phyloP scores from a whole-genome alignment of 1,284 basidiomycete species.

The Nidula niveotomentosa region DNA sequence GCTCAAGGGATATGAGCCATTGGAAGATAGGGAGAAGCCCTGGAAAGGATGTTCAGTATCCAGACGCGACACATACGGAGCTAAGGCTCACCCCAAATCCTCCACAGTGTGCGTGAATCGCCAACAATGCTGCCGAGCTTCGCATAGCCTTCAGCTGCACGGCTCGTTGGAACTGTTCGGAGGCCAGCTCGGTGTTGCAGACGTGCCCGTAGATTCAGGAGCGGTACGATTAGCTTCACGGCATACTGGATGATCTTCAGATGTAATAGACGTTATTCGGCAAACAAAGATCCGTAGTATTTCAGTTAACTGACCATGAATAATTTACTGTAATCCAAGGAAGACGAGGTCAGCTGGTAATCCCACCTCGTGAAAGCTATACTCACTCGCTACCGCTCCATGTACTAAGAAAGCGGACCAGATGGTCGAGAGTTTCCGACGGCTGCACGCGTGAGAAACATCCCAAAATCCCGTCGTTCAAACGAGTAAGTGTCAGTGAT shows the following conservation, averaged over 20 bases:
- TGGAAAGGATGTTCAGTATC: constrained; percentile 21
- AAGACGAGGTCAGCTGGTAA: not conserved
- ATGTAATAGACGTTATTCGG: not conserved
- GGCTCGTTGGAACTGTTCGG: constrained; percentile 48
- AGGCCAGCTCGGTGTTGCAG: constrained; percentile 64
- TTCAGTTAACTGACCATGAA: constrained; percentile 56
- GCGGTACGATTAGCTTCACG: constrained; percentile 65
- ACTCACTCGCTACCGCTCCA: constrained; percentile 82
- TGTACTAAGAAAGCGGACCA: constrained; percentile 71
- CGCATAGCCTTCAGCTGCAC: constrained; percentile 46
- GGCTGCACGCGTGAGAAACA: constrained; percentile 56
- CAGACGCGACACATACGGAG: not conserved
- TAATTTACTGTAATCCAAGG: constrained; percentile 53
- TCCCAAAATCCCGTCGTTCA: constrained; percentile 65
- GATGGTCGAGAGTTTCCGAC: constrained; percentile 65
- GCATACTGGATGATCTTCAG: constrained; percentile 70
- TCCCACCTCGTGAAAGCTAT: constrained; percentile 7
- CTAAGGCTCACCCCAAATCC: constrained; percentile 66
- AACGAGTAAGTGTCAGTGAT: constrained; percentile 33
- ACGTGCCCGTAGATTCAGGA: constrained; percentile 64
- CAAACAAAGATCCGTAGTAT: not conserved
- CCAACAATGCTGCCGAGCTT: constrained; percentile 59
- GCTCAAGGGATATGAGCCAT: constrained; percentile 75
- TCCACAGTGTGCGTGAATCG: constrained; percentile 71
- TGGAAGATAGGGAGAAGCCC: constrained; percentile 76